Evolutionary conservation across 192 early-diverging fungal genomes (phyloP).

Genomic region (Gaertneriomyces sp.): DNA sequence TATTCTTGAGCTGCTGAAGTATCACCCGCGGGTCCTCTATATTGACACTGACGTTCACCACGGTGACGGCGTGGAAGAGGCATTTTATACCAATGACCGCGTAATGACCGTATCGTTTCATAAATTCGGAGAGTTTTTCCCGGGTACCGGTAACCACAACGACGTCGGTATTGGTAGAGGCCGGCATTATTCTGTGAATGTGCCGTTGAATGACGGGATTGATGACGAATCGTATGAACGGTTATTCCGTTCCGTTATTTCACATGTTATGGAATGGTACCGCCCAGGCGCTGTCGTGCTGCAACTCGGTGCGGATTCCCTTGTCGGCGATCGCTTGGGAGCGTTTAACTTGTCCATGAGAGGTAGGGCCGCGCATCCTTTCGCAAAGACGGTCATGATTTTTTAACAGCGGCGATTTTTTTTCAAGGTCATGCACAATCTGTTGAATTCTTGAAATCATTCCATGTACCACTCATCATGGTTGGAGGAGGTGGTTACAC

Average conservation of each 20-base stretch:
- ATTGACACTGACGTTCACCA: constrained; percentile 98
- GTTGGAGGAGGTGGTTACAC: constrained; percentile 97
- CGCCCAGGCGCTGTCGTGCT: constrained; percentile 91
- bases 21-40: constrained; percentile 79
- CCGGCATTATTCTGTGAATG: constrained; percentile 89
- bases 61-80: constrained; percentile 94
- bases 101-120: constrained; percentile 98
- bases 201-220: constrained; percentile 80
- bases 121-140: constrained; percentile 94
- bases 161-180: constrained; percentile 92
- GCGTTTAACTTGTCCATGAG: constrained; percentile 93
- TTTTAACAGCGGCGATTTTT: constrained; percentile 26
- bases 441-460: constrained; percentile 86
- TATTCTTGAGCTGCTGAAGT: constrained; percentile 80
- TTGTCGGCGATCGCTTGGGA: constrained; percentile 90
- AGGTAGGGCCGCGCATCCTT: constrained; percentile 30
- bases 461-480: constrained; percentile 87
- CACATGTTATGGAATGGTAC: constrained; percentile 92
- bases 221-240: constrained; percentile 83
- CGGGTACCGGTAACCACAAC: constrained; percentile 92
- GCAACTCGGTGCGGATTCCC: constrained; percentile 95
- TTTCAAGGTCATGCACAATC: constrained; percentile 82
- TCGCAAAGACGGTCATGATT: not conserved
- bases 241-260: constrained; percentile 49
- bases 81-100: constrained; percentile 83